Conservation (phyloP, 164 flowering plant genomes). For the Umbellularia californica region DNA sequence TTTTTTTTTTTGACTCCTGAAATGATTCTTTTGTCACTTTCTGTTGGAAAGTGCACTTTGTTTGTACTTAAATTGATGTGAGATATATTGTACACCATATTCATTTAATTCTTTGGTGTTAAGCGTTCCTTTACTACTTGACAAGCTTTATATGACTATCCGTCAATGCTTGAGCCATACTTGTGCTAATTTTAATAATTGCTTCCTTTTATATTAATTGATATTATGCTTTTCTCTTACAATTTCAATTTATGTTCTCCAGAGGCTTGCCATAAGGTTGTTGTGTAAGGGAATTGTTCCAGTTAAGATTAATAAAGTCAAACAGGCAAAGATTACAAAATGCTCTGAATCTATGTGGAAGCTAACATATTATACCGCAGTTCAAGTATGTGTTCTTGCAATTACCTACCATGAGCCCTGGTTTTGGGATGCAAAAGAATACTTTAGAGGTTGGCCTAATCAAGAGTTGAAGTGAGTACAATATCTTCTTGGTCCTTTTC, state of each 20-base stretch:
- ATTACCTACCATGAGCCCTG: slow-evolving; percentile 62
- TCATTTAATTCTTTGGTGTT: neutral
- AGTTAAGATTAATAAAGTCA: slow-evolving; percentile 36
- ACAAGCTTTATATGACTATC: neutral
- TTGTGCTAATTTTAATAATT: neutral
- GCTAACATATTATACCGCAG: slow-evolving; percentile 63
- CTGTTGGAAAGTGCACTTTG: neutral
- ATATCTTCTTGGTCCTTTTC: neutral
- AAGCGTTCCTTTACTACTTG: no score
- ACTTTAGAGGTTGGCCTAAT: slow-evolving; percentile 81
- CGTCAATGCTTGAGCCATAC: neutral
- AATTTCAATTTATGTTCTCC: slow-evolving; percentile 13
- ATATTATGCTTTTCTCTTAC: neutral
- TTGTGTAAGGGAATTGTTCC: slow-evolving; percentile 33
- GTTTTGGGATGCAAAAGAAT: slow-evolving; percentile 54
- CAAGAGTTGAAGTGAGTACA: slow-evolving; percentile 74
- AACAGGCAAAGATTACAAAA: slow-evolving; percentile 58
- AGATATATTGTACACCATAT: neutral
- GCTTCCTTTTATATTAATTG: neutral
- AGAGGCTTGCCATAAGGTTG: slow-evolving; percentile 70
- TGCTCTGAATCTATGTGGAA: slow-evolving; percentile 96
- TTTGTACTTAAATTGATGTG: neutral
- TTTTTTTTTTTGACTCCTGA: no score
- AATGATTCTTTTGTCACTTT: neutral
- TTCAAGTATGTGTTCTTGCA: slow-evolving; percentile 50